Conservation (phyloP, 2,329 filamentous ascomycete genomes). For the Endothia cerciana region DNA sequence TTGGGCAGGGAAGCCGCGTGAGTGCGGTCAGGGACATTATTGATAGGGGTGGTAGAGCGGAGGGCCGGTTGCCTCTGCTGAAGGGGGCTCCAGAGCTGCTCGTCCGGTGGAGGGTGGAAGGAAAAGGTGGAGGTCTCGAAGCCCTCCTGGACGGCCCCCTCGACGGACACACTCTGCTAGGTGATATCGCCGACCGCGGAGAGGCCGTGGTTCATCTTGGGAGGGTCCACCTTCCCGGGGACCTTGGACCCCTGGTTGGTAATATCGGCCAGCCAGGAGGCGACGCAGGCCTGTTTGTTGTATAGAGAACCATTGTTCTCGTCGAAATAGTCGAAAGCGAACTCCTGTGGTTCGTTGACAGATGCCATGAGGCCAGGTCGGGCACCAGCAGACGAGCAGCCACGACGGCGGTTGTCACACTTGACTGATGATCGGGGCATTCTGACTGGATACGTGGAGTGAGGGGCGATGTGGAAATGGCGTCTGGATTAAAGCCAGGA, state of each 20-base stretch:
- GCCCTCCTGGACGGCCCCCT: not conserved
- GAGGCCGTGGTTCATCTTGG: not conserved
- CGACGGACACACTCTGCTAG: slow-evolving; percentile 17
- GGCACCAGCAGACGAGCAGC: not conserved
- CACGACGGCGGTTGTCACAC: not conserved
- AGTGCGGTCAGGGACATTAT: not conserved
- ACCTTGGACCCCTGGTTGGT: not conserved
- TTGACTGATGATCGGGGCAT: not conserved
- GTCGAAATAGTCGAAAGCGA: not conserved
- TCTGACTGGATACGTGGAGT: not conserved
- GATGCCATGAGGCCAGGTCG: not conserved
- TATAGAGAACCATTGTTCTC: not conserved
- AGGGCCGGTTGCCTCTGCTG: not conserved
- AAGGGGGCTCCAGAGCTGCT: not conserved
- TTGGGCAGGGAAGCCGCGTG: too few relatives aligned
- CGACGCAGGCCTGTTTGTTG: not conserved
- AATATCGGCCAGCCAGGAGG: not conserved
- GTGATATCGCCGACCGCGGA: slow-evolving; percentile 9
- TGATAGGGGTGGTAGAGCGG: not conserved
- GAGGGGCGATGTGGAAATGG: slow-evolving; percentile 47
- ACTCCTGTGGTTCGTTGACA: not conserved
- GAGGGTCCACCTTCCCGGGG: not conserved
- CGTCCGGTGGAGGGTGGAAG: not conserved
- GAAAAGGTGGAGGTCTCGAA: not conserved
- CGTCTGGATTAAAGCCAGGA: slow-evolving; percentile 61